Conservation (phyloP, 169 alveolate species). For the Plasmodium fragile region DNA sequence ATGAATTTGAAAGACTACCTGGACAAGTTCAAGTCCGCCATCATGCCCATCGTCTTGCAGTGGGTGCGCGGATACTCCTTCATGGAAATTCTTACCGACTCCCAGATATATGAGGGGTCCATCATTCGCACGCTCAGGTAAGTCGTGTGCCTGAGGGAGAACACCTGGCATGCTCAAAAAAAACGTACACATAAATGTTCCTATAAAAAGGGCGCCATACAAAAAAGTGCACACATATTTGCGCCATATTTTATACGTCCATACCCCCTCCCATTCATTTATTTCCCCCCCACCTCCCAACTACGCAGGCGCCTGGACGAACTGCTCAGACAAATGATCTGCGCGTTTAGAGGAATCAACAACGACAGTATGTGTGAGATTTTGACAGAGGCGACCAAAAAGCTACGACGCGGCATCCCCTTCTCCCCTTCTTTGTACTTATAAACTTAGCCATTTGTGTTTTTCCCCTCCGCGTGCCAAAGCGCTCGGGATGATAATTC, state of each 20-base stretch:
- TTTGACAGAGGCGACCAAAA: conserved; percentile 93
- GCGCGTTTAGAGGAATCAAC: conserved; percentile 97
- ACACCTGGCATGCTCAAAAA: background rate
- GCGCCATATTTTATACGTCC: background rate
- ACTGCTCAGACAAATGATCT: conserved; percentile 96
- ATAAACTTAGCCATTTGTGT: conserved; percentile 45
- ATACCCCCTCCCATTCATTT: background rate
- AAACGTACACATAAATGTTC: background rate
- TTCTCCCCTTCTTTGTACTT: conserved; percentile 98
- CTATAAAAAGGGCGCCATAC: background rate
- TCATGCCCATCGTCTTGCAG: conserved; percentile 94
- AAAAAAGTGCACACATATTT: background rate
- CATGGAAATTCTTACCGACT: conserved; percentile 93
- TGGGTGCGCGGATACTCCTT: conserved; percentile 98
- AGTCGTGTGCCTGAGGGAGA: background rate
- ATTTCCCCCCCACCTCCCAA: background rate
- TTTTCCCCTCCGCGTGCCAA: background rate
- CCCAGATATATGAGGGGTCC: conserved; percentile 98
- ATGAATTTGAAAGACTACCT: conserved; percentile 92
- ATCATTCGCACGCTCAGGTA: conserved; percentile 93
- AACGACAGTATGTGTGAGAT: conserved; percentile 94
- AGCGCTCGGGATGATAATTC: background rate
- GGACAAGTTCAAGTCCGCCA: conserved; percentile 93
- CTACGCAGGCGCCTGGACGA: conserved; percentile 97
- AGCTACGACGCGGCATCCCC: conserved; percentile 98